phyloP scores from a whole-genome alignment of 345 rosid species.

The Rhizophora apiculata region DNA sequence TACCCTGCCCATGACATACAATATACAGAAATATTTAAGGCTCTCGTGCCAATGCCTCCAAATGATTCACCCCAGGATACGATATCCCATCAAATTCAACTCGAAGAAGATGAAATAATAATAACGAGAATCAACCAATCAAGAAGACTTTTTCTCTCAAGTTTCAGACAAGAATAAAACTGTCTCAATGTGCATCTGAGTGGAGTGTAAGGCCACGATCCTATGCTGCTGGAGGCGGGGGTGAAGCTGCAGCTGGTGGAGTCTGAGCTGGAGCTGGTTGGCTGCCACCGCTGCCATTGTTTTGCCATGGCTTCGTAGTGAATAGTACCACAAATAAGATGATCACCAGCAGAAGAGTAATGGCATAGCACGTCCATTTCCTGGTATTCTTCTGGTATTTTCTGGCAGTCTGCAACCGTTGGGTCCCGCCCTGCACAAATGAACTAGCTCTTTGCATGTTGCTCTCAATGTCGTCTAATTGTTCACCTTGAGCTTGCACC shows the following conservation, averaged over 20 bases:
- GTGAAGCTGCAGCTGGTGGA: slow-evolving; percentile 5
- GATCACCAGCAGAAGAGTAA: slow-evolving; percentile 57
- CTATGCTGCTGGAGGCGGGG: neutral
- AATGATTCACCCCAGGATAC: neutral
- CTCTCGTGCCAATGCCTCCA: neutral
- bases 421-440: slow-evolving; percentile 55
- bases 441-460: slow-evolving; percentile 75
- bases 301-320: slow-evolving; percentile 61
- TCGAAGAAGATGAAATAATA: neutral
- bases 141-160: slow-evolving; percentile 3
- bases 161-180: neutral
- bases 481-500: slow-evolving; percentile 73
- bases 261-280: slow-evolving; percentile 8
- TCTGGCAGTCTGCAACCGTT: slow-evolving; percentile 56
- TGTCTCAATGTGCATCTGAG: neutral
- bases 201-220: neutral
- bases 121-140: neutral
- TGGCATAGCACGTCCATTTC: slow-evolving; percentile 75
- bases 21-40: neutral
- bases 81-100: slow-evolving; percentile 8
- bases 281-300: slow-evolving; percentile 23
- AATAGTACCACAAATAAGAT: slow-evolving; percentile 53
- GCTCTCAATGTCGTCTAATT: slow-evolving; percentile 75
- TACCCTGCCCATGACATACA: neutral
- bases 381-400: slow-evolving; percentile 64